Evolutionary conservation across 208 protist species (phyloP).

Genomic region (Leishmania guyanensis): DNA sequence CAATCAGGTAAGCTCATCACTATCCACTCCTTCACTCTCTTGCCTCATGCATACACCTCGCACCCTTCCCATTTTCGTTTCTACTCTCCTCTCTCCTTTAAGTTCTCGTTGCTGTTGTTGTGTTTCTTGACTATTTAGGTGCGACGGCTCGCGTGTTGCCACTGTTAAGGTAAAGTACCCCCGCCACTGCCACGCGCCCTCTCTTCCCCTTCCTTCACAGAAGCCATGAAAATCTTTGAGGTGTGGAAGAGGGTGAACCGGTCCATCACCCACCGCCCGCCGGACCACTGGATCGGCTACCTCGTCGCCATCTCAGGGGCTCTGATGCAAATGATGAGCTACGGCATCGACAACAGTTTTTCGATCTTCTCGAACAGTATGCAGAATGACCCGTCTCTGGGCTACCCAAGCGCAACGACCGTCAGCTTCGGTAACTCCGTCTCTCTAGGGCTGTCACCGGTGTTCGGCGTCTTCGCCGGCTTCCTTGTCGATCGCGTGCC

Average conservation of each 20-base stretch:
- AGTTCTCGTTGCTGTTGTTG: not conserved
- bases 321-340: conserved; percentile 86
- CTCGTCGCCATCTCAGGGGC: conserved; percentile 73
- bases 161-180: not conserved
- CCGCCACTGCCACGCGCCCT: not conserved
- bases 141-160: not conserved
- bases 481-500: conserved; percentile 75
- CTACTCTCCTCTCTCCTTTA: not conserved
- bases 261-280: conserved; percentile 48
- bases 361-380: conserved; percentile 77
- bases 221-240: conserved; percentile 18
- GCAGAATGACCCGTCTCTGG: conserved; percentile 67
- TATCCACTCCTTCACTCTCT: not conserved
- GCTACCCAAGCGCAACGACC: conserved; percentile 58
- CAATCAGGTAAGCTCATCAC: not conserved
- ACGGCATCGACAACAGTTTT: conserved; percentile 87
- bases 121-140: conserved; percentile 12
- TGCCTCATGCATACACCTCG: not conserved
- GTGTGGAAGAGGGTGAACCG: conserved; percentile 25
- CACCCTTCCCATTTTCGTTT: not conserved
- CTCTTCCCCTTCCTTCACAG: not conserved
- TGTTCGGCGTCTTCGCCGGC: conserved; percentile 74
- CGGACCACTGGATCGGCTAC: conserved; percentile 79
- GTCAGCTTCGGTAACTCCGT: conserved; percentile 85
- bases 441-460: conserved; percentile 69